Conservation (phyloP, 169 alveolate genomes). For the Plasmodium sp. region DNA sequence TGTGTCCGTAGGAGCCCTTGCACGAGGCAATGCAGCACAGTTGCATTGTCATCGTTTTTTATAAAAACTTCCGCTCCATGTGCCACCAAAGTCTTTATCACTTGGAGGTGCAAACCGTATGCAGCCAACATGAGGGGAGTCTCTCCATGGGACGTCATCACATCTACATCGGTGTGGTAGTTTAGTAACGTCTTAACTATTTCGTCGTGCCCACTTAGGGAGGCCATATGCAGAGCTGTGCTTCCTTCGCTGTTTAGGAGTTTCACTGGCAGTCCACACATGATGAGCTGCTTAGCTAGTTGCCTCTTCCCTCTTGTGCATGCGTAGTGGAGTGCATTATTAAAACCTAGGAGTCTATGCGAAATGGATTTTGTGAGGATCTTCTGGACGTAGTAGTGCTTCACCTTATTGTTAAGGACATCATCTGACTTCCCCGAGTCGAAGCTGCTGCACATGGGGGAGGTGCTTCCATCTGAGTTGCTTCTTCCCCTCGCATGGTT, state of each 20-base stretch:
- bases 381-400: conserved; percentile 20
- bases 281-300: conserved; percentile 85
- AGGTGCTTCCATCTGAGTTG: conserved; percentile 83
- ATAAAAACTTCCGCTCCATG: conserved; percentile 75
- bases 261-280: conserved; percentile 84
- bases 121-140: conserved; percentile 89
- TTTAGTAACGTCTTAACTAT: conserved; percentile 84
- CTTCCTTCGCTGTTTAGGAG: conserved; percentile 88
- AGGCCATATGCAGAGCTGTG: conserved; percentile 91
- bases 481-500: conserved; percentile 4
- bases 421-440: conserved; percentile 2
- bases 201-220: conserved; percentile 86
- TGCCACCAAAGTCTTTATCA: conserved; percentile 81
- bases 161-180: conserved; percentile 78
- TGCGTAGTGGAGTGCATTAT: conserved; percentile 89
- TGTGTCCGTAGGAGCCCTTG: conserved; percentile 37
- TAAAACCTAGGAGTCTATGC: conserved; percentile 83
- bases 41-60: conserved; percentile 22
- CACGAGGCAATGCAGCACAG: conserved; percentile 52
- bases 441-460: conserved; percentile 5
- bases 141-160: conserved; percentile 85
- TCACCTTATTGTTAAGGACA: conserved; percentile 23
- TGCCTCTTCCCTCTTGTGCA: conserved; percentile 87
- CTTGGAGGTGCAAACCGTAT: conserved; percentile 83
- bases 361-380: conserved; percentile 83